A percentile compares a stretch with the other conserved stretches of the same genome.
Conservation (phyloP, 768 basidiomycete genomes). For the Coprinopsis sp. region DNA sequence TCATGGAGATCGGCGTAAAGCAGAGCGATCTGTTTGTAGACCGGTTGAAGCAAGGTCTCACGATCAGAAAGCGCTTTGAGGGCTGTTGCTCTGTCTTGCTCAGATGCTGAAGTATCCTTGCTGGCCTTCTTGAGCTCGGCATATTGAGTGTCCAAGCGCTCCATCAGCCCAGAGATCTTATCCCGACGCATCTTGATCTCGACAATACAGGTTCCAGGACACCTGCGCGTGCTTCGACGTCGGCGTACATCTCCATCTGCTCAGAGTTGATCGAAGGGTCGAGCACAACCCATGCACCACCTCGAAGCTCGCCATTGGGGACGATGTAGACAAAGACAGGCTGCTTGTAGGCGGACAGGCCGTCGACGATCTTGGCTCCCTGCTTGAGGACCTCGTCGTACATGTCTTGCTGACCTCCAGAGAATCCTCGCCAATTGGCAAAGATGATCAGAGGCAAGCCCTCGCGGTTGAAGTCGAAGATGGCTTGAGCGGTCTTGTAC, state of each 20-base stretch:
- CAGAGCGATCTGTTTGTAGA: slow-evolving; percentile 90
- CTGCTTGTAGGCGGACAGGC: slow-evolving; percentile 93
- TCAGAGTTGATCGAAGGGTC: slow-evolving; percentile 96
- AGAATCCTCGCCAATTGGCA: slow-evolving; percentile 99
- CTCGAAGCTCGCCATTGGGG: slow-evolving; percentile 96
- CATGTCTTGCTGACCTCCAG: slow-evolving; percentile 99
- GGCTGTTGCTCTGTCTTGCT: slow-evolving; percentile 71
- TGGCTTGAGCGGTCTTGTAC: slow-evolving; percentile 98
- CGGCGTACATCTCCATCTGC: slow-evolving; percentile 99
- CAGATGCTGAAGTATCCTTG: slow-evolving; percentile 65
- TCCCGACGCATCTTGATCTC: slow-evolving; percentile 98
- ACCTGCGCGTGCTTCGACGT: slow-evolving; percentile 92
- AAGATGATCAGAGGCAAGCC: slow-evolving; percentile 96
- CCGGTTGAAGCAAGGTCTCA: slow-evolving; percentile 78
- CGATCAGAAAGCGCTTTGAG: slow-evolving; percentile 65
- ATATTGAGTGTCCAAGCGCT: slow-evolving; percentile 83
- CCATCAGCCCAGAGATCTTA: slow-evolving; percentile 88
- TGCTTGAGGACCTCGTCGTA: slow-evolving; percentile 97
- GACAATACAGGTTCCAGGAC: slow-evolving; percentile 91
- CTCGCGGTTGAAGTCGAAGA: slow-evolving; percentile 98
- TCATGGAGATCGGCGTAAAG: slow-evolving; percentile 96
- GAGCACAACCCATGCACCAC: slow-evolving; percentile 98
- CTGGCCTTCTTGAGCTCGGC: slow-evolving; percentile 75
- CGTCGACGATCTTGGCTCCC: slow-evolving; percentile 98
- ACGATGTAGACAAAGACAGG: slow-evolving; percentile 98